A percentile compares a stretch with the other conserved stretches of the same genome.
These are phyloP conservation scores for Lentinula sp. DNA, from an alignment of 768 basidiomycete species.

Conservation along the genomic window DNA sequence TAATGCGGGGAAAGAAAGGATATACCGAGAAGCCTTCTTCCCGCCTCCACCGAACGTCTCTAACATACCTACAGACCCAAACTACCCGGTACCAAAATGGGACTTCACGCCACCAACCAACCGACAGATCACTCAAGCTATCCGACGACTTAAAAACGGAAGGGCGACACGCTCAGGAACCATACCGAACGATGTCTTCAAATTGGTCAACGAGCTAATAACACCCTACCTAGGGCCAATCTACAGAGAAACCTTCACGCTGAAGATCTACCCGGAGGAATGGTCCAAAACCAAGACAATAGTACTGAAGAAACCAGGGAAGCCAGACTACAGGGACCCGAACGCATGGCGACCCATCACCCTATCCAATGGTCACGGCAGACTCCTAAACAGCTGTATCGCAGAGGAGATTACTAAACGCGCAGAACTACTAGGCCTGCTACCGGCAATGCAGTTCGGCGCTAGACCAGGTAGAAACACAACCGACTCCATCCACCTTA, in stretches of 20 bases:
- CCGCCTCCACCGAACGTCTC: background rate
- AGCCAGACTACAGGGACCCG: conserved; percentile 22
- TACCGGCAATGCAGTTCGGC: conserved; percentile 21
- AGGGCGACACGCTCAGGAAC: background rate
- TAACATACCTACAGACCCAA: background rate
- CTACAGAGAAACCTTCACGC: conserved; percentile 19
- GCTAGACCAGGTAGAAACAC: conserved; percentile 22
- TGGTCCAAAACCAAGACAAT: conserved; percentile 22
- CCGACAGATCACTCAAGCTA: background rate
- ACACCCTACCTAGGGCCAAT: conserved; percentile 19
- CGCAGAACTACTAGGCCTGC: conserved; percentile 13
- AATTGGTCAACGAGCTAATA: conserved; percentile 14
- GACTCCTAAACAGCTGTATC: background rate
- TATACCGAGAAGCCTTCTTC: background rate
- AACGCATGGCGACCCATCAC: conserved; percentile 28
- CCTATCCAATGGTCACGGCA: conserved; percentile 12
- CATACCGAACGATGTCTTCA: conserved; percentile 13
- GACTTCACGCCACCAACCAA: background rate
- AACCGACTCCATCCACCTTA: conserved; percentile 21
- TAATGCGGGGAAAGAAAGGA: background rate
- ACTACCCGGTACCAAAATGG: background rate
- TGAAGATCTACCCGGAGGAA: conserved; percentile 15
- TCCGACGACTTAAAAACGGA: background rate
- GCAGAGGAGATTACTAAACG: background rate
- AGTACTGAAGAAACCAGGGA: conserved; percentile 26